A percentile compares a stretch with the other conserved stretches of the same genome.
These are phyloP conservation scores for Zygosaccharomyces siamensis DNA, from an alignment of 805 yeast genomes.

Conservation along the genomic window DNA sequence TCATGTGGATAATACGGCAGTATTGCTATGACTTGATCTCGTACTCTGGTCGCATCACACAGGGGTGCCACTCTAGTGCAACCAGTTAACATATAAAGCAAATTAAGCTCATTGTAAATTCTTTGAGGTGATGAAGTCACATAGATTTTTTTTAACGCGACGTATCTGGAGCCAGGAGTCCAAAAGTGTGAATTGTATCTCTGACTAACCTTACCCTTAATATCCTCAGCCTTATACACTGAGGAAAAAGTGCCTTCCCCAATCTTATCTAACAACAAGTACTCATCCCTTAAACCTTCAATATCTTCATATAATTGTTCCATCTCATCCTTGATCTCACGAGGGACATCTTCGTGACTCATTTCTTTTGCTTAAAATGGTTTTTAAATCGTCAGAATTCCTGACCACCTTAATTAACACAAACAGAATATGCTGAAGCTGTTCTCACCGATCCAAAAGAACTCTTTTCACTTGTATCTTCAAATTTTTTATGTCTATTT, in stretches of 20 bases:
- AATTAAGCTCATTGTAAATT: conserved; percentile 79
- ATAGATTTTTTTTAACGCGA: conserved; percentile 88
- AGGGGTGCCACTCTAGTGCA: conserved; percentile 79
- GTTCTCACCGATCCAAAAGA: not conserved
- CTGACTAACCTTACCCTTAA: conserved; percentile 33
- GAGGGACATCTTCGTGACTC: conserved; percentile 42
- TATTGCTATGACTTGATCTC: conserved; percentile 91
- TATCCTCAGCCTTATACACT: conserved; percentile 49
- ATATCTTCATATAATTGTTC: conserved; percentile 49
- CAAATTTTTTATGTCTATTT: conserved; percentile 2
- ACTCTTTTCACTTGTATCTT: not conserved
- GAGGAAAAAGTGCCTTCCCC: conserved; percentile 91
- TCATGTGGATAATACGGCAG: conserved; percentile 87
- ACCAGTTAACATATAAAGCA: conserved; percentile 64
- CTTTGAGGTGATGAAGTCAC: conserved; percentile 94
- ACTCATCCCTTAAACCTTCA: conserved; percentile 40
- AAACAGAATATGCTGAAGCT: not conserved
- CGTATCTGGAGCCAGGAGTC: conserved; percentile 41
- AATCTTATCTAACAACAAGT: conserved; percentile 38
- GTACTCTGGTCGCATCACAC: conserved; percentile 77
- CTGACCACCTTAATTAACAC: not conserved
- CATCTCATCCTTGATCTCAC: conserved; percentile 56
- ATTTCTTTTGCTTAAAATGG: not conserved
- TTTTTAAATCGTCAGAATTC: not conserved
- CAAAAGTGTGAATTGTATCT: conserved; percentile 31